Evolutionary conservation across 805 yeast species (phyloP), one percentile per base, ranked within the genome.

Genomic region (Wickerhamomyces bisporus): DNA sequence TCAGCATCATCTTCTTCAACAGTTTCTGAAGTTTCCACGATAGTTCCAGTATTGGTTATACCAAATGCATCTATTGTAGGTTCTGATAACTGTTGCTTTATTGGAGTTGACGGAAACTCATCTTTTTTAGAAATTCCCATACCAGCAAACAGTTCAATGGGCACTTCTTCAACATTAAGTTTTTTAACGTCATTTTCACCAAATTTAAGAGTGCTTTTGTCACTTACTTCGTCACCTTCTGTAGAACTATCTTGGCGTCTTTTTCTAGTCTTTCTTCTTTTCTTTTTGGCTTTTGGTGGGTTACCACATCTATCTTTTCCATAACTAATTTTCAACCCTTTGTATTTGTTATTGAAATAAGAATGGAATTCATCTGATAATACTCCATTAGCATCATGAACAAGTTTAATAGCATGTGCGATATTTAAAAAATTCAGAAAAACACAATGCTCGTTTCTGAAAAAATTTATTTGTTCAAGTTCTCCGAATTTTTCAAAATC

Each of bases 221-320:
- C 29, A n/a, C 30, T 23, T 16, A 39, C 43, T n/a, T 19, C 28
- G 6, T 41, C 49, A 38, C 39, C 43, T 36, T 45, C 50, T 36
- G 30, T 42, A 34, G 34, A 41, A 44, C 40, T 32, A 24, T 38
- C 32, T 30, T 35, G 2, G 31, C 4, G 8, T 28, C 35, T 26
- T 15, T 30, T 9, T 36, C 42, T 39, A 42, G 50, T 45, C 35
- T 39, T 54, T 51, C 45, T 63, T 54, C 55, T 66, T 53, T 50
- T 63, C 45, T 60, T 64, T 53, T 50, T 70, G 39, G 55, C 51
- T 62, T 74, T 82, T 42, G 78, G 81, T 24, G 74, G 86, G 52
- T 82, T 82, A 3, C 83, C 94, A 64, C 94, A 84, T 53, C 94
- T 69, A 60, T 84, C 94, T 50, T 81, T 81, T 32, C 87, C 94